phyloP scores from a whole-genome alignment of 345 rosid species.

The Dimocarpus longan region DNA sequence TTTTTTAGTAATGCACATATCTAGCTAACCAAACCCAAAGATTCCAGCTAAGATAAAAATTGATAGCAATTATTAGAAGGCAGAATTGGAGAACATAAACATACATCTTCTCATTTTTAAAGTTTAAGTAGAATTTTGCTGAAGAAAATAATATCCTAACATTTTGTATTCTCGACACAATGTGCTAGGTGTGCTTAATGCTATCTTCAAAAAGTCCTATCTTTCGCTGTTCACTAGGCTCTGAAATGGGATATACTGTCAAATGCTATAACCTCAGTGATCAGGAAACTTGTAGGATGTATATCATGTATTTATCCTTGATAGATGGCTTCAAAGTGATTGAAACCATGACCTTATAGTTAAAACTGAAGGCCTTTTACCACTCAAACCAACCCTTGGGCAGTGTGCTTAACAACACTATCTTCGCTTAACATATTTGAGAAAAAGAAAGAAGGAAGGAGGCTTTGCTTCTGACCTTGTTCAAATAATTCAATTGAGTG shows the following conservation, averaged over 20 bases:
- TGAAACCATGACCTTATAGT: not conserved
- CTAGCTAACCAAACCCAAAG: not conserved
- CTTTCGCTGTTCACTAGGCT: not conserved
- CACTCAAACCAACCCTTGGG: not conserved
- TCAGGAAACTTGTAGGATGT: not conserved
- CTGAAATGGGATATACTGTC: not conserved
- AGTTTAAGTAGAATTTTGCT: not conserved
- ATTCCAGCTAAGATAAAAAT: not conserved
- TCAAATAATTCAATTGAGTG: slow-evolving; percentile 73
- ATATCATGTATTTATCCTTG: not conserved
- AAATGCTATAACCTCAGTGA: not conserved
- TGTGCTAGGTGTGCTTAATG: not conserved
- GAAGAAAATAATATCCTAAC: not conserved
- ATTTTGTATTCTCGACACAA: not conserved
- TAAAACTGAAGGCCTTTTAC: not conserved
- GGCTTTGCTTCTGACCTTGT: slow-evolving; percentile 54
- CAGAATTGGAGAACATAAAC: not conserved
- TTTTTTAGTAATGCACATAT: too few species aligned
- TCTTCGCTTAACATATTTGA: not conserved
- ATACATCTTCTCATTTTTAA: not conserved
- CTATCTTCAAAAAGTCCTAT: not conserved
- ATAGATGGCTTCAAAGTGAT: not conserved
- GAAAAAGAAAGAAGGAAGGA: not conserved
- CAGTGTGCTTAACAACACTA: not conserved
- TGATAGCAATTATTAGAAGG: not conserved